Percentiles rank a stretch among this genome's conserved stretches.
Evolutionary conservation across 1,284 basidiomycete species (phyloP).

Genomic region (Wallemia mellicola): DNA sequence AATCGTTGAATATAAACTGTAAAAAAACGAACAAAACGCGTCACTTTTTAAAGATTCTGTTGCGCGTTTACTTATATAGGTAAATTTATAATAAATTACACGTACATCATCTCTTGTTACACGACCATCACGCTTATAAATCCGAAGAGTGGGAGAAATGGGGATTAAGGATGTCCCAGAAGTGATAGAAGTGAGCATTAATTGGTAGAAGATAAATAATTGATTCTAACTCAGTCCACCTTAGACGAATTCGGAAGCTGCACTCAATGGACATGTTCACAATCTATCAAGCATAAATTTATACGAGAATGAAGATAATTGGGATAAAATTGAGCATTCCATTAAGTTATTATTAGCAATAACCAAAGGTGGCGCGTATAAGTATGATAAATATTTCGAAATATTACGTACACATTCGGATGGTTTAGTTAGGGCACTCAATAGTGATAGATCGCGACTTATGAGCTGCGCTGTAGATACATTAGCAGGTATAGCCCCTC

Average conservation of each 20-base stretch:
- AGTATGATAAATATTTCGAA: background rate
- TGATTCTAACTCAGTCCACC: background rate
- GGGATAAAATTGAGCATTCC: background rate
- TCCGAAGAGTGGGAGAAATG: background rate
- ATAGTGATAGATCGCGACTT: background rate
- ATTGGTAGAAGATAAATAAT: background rate
- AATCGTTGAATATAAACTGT: too few relatives aligned
- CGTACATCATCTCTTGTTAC: background rate
- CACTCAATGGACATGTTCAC: background rate
- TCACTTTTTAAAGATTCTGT: too few relatives aligned
- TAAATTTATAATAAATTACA: too few relatives aligned
- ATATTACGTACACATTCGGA: background rate
- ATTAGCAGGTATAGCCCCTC: background rate
- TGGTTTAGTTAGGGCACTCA: background rate
- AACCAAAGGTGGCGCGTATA: background rate
- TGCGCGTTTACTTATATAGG: too few relatives aligned
- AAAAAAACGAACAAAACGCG: too few relatives aligned
- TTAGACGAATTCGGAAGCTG: background rate
- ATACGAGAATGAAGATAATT: background rate
- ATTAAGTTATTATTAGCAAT: background rate
- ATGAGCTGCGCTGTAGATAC: background rate
- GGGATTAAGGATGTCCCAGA: background rate
- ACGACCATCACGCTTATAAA: background rate
- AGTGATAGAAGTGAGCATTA: background rate
- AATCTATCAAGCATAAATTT: background rate